Conservation (phyloP, 345 rosid species). For the Streptanthus diversifolius region DNA sequence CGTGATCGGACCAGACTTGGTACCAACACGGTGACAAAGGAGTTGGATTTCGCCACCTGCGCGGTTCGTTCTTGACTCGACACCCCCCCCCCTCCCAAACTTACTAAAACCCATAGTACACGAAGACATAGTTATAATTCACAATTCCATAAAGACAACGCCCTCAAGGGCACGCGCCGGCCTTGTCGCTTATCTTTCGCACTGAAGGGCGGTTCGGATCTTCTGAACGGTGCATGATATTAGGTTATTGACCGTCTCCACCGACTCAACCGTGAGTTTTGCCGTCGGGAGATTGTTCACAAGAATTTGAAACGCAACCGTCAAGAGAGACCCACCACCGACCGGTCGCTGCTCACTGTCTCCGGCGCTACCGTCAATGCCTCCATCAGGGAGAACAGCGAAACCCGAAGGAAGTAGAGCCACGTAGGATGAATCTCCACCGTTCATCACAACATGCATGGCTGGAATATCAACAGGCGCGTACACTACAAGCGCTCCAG, state of each 20-base stretch:
- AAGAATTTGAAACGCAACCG: conserved; percentile 77
- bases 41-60: conserved; percentile 45
- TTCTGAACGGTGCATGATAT: conserved; percentile 79
- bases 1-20: conserved; percentile 12
- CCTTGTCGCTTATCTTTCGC: conserved; percentile 8
- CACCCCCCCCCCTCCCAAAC: conserved; percentile 53
- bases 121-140: neutral
- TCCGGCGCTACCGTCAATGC: conserved; percentile 12
- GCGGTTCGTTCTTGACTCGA: conserved; percentile 99
- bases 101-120: neutral
- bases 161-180: neutral
- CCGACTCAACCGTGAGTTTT: conserved; percentile 72
- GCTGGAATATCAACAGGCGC: conserved; percentile 67
- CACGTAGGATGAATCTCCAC: conserved; percentile 75
- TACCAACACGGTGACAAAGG: conserved; percentile 49
- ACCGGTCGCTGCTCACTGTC: conserved; percentile 18
- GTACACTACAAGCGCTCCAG: conserved; percentile 60
- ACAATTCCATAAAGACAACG: conserved; percentile 3
- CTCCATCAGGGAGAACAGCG: conserved; percentile 62
- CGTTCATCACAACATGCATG: conserved; percentile 56
- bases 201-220: conserved; percentile 54
- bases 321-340: conserved; percentile 67
- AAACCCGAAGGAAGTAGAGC: conserved; percentile 86
- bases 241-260: conserved; percentile 71
- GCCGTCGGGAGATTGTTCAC: conserved; percentile 77